Base-by-base conservation (phyloP, 2,329 filamentous ascomycete genomes). In the Pseudocercospora fuligena region DNA sequence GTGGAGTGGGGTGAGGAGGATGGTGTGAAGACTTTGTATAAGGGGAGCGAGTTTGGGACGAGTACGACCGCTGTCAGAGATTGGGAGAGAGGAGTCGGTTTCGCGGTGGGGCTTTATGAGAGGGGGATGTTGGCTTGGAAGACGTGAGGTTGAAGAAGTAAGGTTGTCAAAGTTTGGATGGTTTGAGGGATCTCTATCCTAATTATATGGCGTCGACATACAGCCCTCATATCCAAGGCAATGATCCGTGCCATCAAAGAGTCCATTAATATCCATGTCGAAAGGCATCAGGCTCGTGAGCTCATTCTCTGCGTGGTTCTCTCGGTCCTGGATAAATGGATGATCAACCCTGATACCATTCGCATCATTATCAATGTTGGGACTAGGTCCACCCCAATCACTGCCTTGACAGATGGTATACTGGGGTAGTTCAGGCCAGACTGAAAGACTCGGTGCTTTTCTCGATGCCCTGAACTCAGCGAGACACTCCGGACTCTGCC, bases 21-120 rank as follows among this genome's bases (percentile, higher is more conserved):
- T 0, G 79, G 80, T 2, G 12, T 76, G 63, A 73, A 66, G 66
- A 76, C 76, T n/a, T 60, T 83, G 51, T 81, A 79, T 67, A 74
- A 76, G 46, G 79, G 78, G 0, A 63, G 68, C 21, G 80, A 77
- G 36, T 80, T 78, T 60, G 79, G 78, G 21, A 76, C 74, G 47
- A 77, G 77, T 23, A 76, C 72, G 36, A 80, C 76, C 11, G 77
- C 74, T 9, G 79, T 78, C 25, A 75, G 80, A 65, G 81, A 83
- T 73, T 71, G 70, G 43, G 62, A 46, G 33, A 76, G 74, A 66
- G 76, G 77, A 0, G 56, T 81, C 0, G 78, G 78, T 0, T 68
- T 82, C 12, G 73, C 80, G 2, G 73, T 68, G 19, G 81, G 80
- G 0, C 68, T 83, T 43, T 83, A 83, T 67, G 80, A 80, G 51